Percentiles rank a stretch among this genome's conserved stretches.
These are phyloP conservation scores for Puccinia sorghi DNA, from an alignment of 1,284 basidiomycete species.

Conservation along the genomic window DNA sequence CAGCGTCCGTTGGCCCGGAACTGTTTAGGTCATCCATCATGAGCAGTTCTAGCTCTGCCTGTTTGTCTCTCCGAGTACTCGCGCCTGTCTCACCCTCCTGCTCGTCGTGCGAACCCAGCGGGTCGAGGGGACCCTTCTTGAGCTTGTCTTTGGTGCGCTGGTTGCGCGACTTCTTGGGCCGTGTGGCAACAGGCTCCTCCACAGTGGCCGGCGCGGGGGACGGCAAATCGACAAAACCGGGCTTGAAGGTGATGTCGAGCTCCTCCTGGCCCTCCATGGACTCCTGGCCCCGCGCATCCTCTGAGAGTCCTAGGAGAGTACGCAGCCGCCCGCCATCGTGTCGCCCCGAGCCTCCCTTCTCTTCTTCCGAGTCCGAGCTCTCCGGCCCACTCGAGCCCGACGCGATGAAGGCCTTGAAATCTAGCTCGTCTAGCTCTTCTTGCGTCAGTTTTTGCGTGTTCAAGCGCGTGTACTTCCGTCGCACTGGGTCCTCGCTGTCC, in stretches of 20 bases:
- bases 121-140: constrained; percentile 4
- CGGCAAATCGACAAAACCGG: constrained; percentile 66
- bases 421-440: constrained; percentile 82
- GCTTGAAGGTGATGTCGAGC: constrained; percentile 91
- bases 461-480: constrained; percentile 76
- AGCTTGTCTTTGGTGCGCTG: neutral
- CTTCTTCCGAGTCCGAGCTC: constrained; percentile 50
- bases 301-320: constrained; percentile 10
- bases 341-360: neutral
- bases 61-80: neutral
- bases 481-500: constrained; percentile 96
- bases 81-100: neutral
- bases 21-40: neutral
- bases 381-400: constrained; percentile 61
- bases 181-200: neutral
- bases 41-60: neutral
- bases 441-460: constrained; percentile 64
- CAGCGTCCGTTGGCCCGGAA: constrained; percentile 39
- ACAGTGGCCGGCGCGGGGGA: neutral
- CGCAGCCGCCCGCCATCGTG: neutral
- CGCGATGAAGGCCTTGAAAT: constrained; percentile 81
- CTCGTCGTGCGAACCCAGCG: neutral
- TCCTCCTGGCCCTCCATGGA: constrained; percentile 56
- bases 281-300: neutral
- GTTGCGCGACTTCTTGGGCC: constrained; percentile 1